Conservation (phyloP, 345 rosid genomes). For the Arabidopsis arenosa region DNA sequence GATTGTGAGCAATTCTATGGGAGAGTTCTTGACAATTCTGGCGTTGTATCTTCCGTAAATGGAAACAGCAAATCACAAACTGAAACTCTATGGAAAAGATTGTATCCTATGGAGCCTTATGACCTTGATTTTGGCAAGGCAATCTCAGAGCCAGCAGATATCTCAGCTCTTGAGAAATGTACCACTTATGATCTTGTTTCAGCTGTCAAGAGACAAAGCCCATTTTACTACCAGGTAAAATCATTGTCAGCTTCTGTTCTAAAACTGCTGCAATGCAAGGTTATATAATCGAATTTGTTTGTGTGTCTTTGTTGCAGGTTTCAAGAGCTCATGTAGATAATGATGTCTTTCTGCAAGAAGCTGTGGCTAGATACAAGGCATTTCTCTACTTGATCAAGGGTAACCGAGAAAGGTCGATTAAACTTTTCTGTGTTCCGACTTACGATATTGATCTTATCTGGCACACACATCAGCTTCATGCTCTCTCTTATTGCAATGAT, state of each 20-base stretch:
- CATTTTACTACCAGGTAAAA: slow-evolving; percentile 86
- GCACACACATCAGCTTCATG: slow-evolving; percentile 97
- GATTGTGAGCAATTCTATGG: slow-evolving; percentile 89
- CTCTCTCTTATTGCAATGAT: slow-evolving; percentile 75
- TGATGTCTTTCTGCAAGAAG: slow-evolving; percentile 75
- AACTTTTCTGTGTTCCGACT: slow-evolving; percentile 87
- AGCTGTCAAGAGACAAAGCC: slow-evolving; percentile 90
- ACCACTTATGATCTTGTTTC: slow-evolving; percentile 88
- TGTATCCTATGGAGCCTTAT: slow-evolving; percentile 77
- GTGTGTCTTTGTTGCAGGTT: slow-evolving; percentile 53
- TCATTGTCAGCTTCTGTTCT: neutral
- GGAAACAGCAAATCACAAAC: slow-evolving; percentile 57
- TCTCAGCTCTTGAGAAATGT: slow-evolving; percentile 56
- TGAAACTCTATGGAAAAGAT: slow-evolving; percentile 64
- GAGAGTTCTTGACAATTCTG: slow-evolving; percentile 62
- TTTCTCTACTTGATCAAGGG: slow-evolving; percentile 83
- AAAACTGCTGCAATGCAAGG: neutral
- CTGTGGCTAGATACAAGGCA: slow-evolving; percentile 91
- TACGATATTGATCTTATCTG: slow-evolving; percentile 98
- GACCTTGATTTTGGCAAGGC: slow-evolving; percentile 52
- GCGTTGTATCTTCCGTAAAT: slow-evolving; percentile 66
- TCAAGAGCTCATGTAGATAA: slow-evolving; percentile 67
- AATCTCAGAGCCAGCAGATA: slow-evolving; percentile 37
- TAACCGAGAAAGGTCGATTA: slow-evolving; percentile 72
- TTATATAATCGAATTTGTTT: neutral